Evolutionary conservation across 495 filamentous ascomycete genomes (phyloP), one percentile per base, ranked within the genome.

Genomic region (Trichoderma virens): DNA sequence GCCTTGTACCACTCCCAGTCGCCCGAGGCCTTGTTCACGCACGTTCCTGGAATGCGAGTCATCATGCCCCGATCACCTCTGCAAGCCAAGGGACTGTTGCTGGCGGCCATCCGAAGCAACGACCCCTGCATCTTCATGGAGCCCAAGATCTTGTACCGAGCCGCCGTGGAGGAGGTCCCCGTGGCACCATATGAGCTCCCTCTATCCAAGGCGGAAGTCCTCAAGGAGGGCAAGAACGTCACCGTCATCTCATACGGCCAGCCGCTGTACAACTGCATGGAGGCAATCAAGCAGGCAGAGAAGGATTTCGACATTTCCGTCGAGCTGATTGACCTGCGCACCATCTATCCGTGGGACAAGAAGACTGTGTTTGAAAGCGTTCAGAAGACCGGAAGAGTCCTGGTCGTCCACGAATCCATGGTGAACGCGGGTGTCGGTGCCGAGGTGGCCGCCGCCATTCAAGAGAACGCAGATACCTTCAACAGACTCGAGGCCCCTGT

Each of bases 51-150:
- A 25, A 76, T 98, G 28, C 86, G 87, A 45, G 92, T 98, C 38
- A 86, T 98, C 28, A 89, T 97, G 74, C 94, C 94, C 0, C 84
- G 95, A 47, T 93, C 90, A 9, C 94, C 94, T 8, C 74, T 89
- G 8, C 94, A 98, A 76, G 94, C 94, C 0, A 98, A 98, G 73
- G 94, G 94, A 2, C 79, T 98, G 6, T 79, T 97, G 27, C 79
- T 98, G 2, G 80, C 93, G 1, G 90, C 92, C 32, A 90, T 94
- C 65, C 81, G 86, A 41, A 87, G 85, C 72, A 91, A 91, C 62
- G 93, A 98, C 72, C 94, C 94, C 0, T 90, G 93, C 62, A 78
- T 98, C 30, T 97, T 98, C 76, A 89, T 98, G 89, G 94, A 98
- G 74, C 95, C 94, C 0, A 98, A 98, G 78, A 87, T 93, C 9